A percentile compares a stretch with the other conserved stretches of the same genome.
phyloP scores from a whole-genome alignment of 306 rosid genomes.

The Glycine latifolia region DNA sequence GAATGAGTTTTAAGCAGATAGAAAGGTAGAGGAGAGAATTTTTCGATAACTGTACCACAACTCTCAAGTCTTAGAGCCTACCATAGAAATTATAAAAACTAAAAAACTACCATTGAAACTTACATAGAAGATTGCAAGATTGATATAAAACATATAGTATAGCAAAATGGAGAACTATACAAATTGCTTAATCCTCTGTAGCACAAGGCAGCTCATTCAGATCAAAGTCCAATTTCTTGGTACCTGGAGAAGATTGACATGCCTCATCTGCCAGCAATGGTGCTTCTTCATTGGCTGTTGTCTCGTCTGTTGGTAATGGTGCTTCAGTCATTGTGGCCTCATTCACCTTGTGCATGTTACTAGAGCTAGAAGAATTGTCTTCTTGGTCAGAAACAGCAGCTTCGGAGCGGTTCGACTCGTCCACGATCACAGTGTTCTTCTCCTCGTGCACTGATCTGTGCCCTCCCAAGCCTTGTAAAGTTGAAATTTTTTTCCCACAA shows the following conservation, averaged over 20 bases:
- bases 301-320: not conserved
- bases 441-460: constrained; percentile 16
- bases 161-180: not conserved
- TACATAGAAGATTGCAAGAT: not conserved
- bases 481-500: constrained; percentile 1
- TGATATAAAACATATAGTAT: not conserved
- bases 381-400: constrained; percentile 5
- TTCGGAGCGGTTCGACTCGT: not conserved
- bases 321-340: not conserved
- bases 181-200: not conserved
- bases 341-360: not conserved
- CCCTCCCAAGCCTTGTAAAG: constrained; percentile 23
- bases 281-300: not conserved
- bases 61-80: not conserved
- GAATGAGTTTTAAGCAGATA: not conserved
- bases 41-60: not conserved
- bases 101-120: not conserved
- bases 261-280: not conserved
- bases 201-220: not conserved
- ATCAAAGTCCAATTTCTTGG: not conserved
- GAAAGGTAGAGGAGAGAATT: too few species aligned
- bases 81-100: too few species aligned
- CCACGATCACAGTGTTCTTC: not conserved
- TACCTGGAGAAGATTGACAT: not conserved
- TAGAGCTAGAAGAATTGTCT: not conserved